A percentile compares a stretch with the other conserved stretches of the same genome.
phyloP scores from a whole-genome alignment of 805 yeast genomes.

The Ogataea angusta region DNA sequence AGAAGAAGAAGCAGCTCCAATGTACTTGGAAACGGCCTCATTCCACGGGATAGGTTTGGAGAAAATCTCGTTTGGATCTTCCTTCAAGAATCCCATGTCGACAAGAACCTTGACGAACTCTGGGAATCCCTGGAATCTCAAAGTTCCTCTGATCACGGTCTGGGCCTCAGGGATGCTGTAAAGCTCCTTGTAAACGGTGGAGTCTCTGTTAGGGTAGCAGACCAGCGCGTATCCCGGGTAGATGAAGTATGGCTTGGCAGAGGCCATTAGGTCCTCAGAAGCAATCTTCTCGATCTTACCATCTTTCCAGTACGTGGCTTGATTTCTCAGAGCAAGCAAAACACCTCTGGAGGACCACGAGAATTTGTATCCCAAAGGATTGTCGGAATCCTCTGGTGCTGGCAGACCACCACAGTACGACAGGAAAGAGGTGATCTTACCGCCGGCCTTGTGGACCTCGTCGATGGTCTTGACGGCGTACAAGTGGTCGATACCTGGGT shows the following conservation, averaged over 20 bases:
- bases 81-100: slow-evolving; percentile 88
- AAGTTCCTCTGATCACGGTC: slow-evolving; percentile 93
- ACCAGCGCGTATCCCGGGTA: slow-evolving; percentile 95
- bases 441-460: slow-evolving; percentile 88
- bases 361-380: slow-evolving; percentile 97
- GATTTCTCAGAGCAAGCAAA: slow-evolving; percentile 88
- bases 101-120: slow-evolving; percentile 94
- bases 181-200: slow-evolving; percentile 87
- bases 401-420: slow-evolving; percentile 99
- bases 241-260: slow-evolving; percentile 92
- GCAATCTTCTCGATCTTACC: slow-evolving; percentile 77
- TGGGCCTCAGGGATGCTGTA: slow-evolving; percentile 97
- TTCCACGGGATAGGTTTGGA: slow-evolving; percentile 71
- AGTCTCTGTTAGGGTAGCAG: slow-evolving; percentile 97
- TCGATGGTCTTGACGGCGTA: slow-evolving; percentile 98
- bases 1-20: slow-evolving; percentile 67
- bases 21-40: slow-evolving; percentile 71
- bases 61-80: slow-evolving; percentile 62
- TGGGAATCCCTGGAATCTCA: slow-evolving; percentile 98
- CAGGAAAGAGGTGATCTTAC: slow-evolving; percentile 89
- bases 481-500: slow-evolving; percentile 98
- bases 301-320: slow-evolving; percentile 84
- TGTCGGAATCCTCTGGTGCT: slow-evolving; percentile 96
- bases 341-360: slow-evolving; percentile 99
- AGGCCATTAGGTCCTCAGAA: slow-evolving; percentile 90